Conservation (phyloP, 2,329 filamentous ascomycete genomes). For the Exophiala sp. region DNA sequence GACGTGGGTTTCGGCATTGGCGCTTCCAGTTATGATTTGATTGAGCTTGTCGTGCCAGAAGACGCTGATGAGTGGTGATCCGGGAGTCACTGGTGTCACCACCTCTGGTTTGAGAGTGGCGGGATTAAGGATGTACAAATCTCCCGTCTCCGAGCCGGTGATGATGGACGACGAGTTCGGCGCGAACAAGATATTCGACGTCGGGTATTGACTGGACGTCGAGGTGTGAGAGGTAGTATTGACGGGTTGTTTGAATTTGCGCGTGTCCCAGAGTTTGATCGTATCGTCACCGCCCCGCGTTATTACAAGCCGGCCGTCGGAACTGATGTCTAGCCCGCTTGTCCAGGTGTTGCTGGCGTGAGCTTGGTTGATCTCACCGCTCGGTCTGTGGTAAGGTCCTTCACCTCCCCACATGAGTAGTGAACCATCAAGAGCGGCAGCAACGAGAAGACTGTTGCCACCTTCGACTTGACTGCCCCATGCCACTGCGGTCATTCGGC, state of each 20-base stretch:
- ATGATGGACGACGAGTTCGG: constrained; percentile 80
- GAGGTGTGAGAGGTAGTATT: constrained; percentile 75
- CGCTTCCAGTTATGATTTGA: constrained; percentile 90
- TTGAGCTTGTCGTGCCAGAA: constrained; percentile 94
- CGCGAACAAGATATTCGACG: constrained; percentile 84
- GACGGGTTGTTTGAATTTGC: constrained; percentile 89
- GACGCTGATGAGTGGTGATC: constrained; percentile 75
- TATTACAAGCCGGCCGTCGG: constrained; percentile 84
- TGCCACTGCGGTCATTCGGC: constrained; percentile 86
- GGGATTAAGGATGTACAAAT: constrained; percentile 89
- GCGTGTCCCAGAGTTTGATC: constrained; percentile 95
- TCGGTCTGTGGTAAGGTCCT: constrained; percentile 77
- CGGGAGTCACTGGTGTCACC: constrained; percentile 83
- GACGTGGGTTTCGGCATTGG: constrained; percentile 83
- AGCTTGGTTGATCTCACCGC: constrained; percentile 78
- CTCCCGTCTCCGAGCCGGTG: constrained; percentile 79
- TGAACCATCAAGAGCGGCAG: constrained; percentile 82
- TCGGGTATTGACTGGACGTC: constrained; percentile 77
- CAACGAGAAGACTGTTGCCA: constrained; percentile 73
- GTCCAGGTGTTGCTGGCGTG: constrained; percentile 86
- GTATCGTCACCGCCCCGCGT: constrained; percentile 86
- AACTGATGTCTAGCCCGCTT: constrained; percentile 82
- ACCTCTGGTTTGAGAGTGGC: constrained; percentile 83
- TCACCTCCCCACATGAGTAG: constrained; percentile 90
- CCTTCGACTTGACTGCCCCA: constrained; percentile 78